Evolutionary conservation across 2,329 filamentous ascomycete genomes (phyloP), one percentile per base, ranked within the genome.

Genomic region (Ophiostoma populinum): DNA sequence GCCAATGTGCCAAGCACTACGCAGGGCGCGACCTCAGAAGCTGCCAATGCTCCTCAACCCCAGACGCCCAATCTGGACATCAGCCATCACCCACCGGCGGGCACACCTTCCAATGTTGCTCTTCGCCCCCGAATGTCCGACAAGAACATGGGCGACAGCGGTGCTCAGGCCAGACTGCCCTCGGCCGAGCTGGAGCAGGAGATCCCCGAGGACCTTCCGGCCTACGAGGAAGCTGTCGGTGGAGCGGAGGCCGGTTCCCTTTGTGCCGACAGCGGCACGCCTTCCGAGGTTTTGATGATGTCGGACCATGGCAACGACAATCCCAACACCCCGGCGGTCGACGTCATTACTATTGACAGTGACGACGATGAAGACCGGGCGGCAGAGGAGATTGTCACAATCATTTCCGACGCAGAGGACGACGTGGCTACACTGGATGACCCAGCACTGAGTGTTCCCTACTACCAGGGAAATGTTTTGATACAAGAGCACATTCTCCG

Each of bases 111-210:
- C 3, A 36, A 28, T 47, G 65, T 75, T 32, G 75, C 71, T 11
- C 63, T 75, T 37, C 75, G 74, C 46, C 53, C 75, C 34, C 65
- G 70, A 39, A 63, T 1, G 24, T 51, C 40, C 55, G 48, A 24
- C 30, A 32, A 21, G 19, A n/a, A n/a, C n/a, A n/a, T n/a, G n/a
- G n/a, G n/a, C n/a, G n/a, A n/a, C n/a, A n/a, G n/a, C n/a, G n/a
- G n/a, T n/a, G n/a, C n/a, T n/a, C n/a, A n/a, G 26, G 13, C 32
- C 36, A 22, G 9, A n/a, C 20, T 6, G 21, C 5, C 24, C 5
- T 15, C 20, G 4, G 30, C 21, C 9, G 30, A 24, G 4, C n/a
- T 12, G 6, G n/a, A 21, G 5, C 18, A 9, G 29, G 8, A 17
- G 15, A 15, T 13, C 5, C 63, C n/a, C 13, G 62, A 67, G 46